phyloP scores from a whole-genome alignment of 495 filamentous ascomycete species.

The Aspergillus cristatus region DNA sequence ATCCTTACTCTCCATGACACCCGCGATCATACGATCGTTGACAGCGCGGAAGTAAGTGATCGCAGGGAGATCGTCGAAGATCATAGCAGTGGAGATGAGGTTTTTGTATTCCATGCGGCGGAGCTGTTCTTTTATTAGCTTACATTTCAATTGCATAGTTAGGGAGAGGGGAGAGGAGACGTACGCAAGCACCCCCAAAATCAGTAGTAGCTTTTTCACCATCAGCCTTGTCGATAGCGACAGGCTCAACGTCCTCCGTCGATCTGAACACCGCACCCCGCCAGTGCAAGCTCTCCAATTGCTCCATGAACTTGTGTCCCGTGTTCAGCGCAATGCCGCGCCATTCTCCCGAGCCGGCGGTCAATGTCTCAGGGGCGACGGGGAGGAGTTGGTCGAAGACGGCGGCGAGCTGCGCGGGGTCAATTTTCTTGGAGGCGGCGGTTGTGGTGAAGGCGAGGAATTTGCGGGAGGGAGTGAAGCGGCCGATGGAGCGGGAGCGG shows the following conservation, averaged over 20 bases:
- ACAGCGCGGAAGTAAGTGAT: neutral
- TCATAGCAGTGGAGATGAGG: neutral
- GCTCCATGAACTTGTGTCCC: neutral
- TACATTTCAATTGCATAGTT: neutral
- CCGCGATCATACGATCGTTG: neutral
- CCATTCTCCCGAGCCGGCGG: neutral
- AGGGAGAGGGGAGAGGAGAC: neutral
- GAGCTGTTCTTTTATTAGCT: neutral
- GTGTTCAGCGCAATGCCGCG: neutral
- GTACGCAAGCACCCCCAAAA: neutral
- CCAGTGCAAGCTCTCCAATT: neutral
- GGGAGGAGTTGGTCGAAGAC: neutral
- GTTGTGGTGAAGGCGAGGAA: neutral
- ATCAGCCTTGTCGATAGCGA: neutral
- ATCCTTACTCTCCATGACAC: neutral
- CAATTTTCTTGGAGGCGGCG: neutral
- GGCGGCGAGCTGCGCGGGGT: neutral
- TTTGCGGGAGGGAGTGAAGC: conserved; percentile 2
- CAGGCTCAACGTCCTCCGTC: neutral
- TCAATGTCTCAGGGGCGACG: neutral
- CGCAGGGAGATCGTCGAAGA: neutral
- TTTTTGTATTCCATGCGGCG: neutral
- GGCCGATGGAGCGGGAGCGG: conserved; percentile 4
- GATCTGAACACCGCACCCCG: neutral
- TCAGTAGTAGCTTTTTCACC: neutral